Evolutionary conservation across 2,329 filamentous ascomycete genomes (phyloP).

Genomic region (Claviceps cyperi): DNA sequence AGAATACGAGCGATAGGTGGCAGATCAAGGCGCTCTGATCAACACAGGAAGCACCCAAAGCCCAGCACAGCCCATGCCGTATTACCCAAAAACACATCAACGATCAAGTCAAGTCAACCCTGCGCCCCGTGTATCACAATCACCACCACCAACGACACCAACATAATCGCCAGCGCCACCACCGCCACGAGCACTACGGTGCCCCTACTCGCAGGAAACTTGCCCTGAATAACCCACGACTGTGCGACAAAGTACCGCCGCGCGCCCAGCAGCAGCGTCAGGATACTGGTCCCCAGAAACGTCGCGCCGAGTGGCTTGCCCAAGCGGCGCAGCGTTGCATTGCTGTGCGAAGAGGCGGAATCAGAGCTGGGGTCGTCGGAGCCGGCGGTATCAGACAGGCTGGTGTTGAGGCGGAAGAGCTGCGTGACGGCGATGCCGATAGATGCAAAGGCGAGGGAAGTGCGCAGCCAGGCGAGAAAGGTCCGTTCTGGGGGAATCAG

Average conservation of each 20-base stretch:
- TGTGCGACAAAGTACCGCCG: constrained; percentile 66
- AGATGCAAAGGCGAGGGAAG: constrained; percentile 65
- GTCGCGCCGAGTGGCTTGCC: constrained; percentile 64
- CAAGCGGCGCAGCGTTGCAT: constrained; percentile 40
- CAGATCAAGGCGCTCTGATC: too few species aligned
- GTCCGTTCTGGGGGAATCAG: constrained; percentile 49
- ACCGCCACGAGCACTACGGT: constrained; percentile 56
- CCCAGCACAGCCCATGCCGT: background rate
- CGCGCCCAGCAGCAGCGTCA: constrained; percentile 64
- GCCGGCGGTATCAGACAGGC: constrained; percentile 25
- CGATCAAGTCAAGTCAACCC: background rate
- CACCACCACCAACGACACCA: constrained; percentile 44
- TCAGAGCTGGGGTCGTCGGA: constrained; percentile 10
- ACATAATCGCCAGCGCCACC: constrained; percentile 49
- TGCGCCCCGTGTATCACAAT: constrained; percentile 34
- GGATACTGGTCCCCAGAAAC: constrained; percentile 61
- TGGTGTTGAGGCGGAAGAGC: constrained; percentile 68
- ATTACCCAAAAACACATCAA: too few species aligned
- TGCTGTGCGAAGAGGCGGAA: constrained; percentile 11
- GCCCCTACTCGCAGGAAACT: constrained; percentile 65
- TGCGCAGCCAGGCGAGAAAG: constrained; percentile 74
- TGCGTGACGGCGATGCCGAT: constrained; percentile 77
- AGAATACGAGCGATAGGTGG: too few species aligned
- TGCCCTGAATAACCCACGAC: constrained; percentile 65
- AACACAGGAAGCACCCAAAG: too few species aligned